Percentiles rank a stretch among this genome's conserved stretches.
Conservation (phyloP, 768 basidiomycete genomes). For the Leccinum incarnatum region DNA sequence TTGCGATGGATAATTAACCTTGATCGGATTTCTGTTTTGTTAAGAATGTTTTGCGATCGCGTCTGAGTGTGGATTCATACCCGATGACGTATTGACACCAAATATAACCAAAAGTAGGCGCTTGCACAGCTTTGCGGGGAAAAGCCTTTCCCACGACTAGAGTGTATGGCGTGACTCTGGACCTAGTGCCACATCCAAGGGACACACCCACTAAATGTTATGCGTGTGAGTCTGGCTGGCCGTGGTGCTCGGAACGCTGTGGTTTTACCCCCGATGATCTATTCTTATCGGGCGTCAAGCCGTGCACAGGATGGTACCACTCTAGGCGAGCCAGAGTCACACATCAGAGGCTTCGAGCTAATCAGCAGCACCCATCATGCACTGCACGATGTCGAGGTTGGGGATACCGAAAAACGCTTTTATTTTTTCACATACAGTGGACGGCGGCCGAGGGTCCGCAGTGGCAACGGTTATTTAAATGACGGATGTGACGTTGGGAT, state of each 20-base stretch:
- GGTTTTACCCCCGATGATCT: neutral
- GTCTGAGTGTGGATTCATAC: neutral
- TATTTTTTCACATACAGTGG: too few relatives aligned
- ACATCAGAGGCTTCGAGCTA: too few relatives aligned
- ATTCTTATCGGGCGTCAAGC: neutral
- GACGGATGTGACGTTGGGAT: neutral
- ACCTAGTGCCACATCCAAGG: too few relatives aligned
- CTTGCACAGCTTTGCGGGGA: slow-evolving; percentile 7
- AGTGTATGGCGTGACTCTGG: too few relatives aligned
- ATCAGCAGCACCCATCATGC: too few relatives aligned
- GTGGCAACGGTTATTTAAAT: neutral
- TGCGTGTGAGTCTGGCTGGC: too few relatives aligned
- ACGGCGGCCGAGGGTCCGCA: neutral
- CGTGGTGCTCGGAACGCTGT: too few relatives aligned
- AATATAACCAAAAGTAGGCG: neutral
- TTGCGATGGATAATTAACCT: neutral
- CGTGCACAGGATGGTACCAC: neutral
- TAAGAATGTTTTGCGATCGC: neutral
- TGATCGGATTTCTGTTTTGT: neutral
- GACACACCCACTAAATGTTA: too few relatives aligned
- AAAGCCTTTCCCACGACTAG: neutral
- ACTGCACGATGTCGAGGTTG: neutral
- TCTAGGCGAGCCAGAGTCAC: too few relatives aligned
- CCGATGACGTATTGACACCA: neutral
- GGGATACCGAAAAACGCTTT: too few relatives aligned